Percentiles rank a stretch among this genome's conserved stretches.
Evolutionary conservation across 75 land plant species (phyloP).

Genomic region (Cunninghamia lanceolata): DNA sequence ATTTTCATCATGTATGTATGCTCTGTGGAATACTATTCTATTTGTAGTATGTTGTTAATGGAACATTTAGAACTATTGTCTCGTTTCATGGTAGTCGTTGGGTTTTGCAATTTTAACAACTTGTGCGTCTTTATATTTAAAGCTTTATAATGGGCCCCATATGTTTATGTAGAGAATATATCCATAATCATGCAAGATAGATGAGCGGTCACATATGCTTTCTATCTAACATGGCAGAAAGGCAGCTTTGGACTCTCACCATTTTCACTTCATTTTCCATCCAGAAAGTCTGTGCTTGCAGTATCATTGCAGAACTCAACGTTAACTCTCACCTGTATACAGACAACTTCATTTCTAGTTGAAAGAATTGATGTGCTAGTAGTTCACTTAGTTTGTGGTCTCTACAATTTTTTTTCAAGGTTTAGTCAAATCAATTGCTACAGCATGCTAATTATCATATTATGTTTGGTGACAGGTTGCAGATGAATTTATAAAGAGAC

Average conservation of each 20-base stretch:
- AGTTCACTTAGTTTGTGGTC: not conserved
- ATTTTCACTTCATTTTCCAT: not conserved
- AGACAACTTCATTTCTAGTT: not conserved
- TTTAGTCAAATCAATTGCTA: not conserved
- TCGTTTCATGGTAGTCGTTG: not conserved
- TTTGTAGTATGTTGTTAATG: not conserved
- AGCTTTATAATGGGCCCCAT: not conserved
- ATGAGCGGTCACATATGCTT: not conserved
- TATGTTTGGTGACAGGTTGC: constrained; percentile 48
- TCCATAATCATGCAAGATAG: not conserved
- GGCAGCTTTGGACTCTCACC: not conserved
- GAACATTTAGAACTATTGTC: not conserved
- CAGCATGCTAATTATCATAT: not conserved
- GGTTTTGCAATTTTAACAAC: not conserved
- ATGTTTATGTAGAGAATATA: not conserved
- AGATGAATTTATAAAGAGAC: constrained; percentile 73
- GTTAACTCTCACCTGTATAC: not conserved
- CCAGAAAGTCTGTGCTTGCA: not conserved
- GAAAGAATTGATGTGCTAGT: not conserved
- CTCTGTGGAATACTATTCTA: not conserved
- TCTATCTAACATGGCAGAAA: not conserved
- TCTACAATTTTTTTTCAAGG: not conserved
- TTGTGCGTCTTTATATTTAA: not conserved
- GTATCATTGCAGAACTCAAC: not conserved
- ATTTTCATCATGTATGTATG: not conserved